Conservation (phyloP, 768 basidiomycete species). For the Psilocybe cyanescens region DNA sequence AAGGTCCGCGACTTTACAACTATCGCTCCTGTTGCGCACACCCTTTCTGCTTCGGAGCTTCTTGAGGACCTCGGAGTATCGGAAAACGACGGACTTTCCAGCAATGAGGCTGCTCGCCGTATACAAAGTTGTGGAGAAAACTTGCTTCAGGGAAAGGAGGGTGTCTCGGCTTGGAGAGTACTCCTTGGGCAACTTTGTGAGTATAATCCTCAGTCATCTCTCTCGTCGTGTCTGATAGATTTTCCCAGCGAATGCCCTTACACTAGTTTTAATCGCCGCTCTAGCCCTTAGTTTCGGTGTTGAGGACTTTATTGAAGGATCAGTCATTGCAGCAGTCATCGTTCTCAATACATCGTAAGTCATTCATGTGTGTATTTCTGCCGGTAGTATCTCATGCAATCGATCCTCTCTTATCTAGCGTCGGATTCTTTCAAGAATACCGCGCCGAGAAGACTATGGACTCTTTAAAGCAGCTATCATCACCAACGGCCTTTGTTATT, state of each 20-base stretch:
- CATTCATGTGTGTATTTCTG: not conserved
- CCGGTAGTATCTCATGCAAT: not conserved
- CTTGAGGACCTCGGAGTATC: slow-evolving; percentile 36
- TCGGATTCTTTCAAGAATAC: slow-evolving; percentile 53
- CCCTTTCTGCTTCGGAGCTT: slow-evolving; percentile 30
- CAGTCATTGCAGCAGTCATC: slow-evolving; percentile 50
- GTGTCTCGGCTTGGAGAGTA: slow-evolving; percentile 37
- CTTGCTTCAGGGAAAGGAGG: slow-evolving; percentile 34
- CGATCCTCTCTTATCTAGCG: slow-evolving; percentile 20
- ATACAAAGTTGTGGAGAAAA: slow-evolving; percentile 37
- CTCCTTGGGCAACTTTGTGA: slow-evolving; percentile 38
- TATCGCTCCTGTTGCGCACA: slow-evolving; percentile 35
- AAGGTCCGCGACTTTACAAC: slow-evolving; percentile 33
- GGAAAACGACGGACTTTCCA: slow-evolving; percentile 36
- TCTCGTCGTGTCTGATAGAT: not conserved
- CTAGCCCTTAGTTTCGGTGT: slow-evolving; percentile 60
- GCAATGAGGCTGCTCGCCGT: slow-evolving; percentile 36
- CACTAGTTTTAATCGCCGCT: slow-evolving; percentile 37
- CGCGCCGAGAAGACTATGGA: slow-evolving; percentile 55
- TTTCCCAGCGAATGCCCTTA: slow-evolving; percentile 44
- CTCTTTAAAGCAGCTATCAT: slow-evolving; percentile 49
- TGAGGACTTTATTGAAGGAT: slow-evolving; percentile 55
- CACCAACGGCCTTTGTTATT: slow-evolving; percentile 48
- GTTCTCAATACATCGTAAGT: slow-evolving; percentile 43
- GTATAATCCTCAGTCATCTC: not conserved